Evolutionary conservation across 2,329 filamentous ascomycete species (phyloP), one percentile per base, ranked within the genome.

Genomic region (Hymenoscyphus salicellus): DNA sequence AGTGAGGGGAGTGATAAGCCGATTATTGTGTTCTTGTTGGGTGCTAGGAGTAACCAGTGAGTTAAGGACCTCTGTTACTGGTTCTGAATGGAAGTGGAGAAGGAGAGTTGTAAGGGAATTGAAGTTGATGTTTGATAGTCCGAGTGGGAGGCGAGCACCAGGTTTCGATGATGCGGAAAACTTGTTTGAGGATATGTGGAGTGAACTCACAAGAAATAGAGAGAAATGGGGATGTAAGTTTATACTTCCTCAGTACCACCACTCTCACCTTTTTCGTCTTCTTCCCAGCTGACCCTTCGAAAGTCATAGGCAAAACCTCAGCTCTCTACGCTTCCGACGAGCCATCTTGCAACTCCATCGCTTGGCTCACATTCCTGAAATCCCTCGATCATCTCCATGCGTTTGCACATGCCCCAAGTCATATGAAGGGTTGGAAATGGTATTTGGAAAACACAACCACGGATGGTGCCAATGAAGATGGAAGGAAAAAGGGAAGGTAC

Each of bases 241-340:
- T 11, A 36, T 32, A 10, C 11, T 33, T 20, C 23, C 7, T 41
- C 2, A n/a, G n/a, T n/a, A n/a, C n/a, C n/a, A n/a, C n/a, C 33
- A 4, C 38, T 5, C 5, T n/a, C 14, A 17, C 38, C 32, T 33
- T 4, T 43, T 43, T 43, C 17, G n/a, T 43, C 7, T 43, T 43
- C 17, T 5, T 20, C 20, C 41, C 2, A 20, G 20, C 33, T 36
- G 14, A 36, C 33, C 3, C 33, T 11, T 11, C 17, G 7, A 7
- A 33, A 63, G 61, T 46, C 57, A 32, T 63, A 16, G 61, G 61
- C 23, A 63, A 63, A 36, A 63, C 61, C 6, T 58, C 55, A 43
- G 36, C 33, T 10, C 55, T 63, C 14, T 57, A 56, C 23, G 33
- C 61, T 2, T 58, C 49, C 61, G 26, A 63, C 33, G 32, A 28